Evolutionary conservation across 2,329 filamentous ascomycete species (phyloP).

Genomic region (Epichloe scottii): DNA sequence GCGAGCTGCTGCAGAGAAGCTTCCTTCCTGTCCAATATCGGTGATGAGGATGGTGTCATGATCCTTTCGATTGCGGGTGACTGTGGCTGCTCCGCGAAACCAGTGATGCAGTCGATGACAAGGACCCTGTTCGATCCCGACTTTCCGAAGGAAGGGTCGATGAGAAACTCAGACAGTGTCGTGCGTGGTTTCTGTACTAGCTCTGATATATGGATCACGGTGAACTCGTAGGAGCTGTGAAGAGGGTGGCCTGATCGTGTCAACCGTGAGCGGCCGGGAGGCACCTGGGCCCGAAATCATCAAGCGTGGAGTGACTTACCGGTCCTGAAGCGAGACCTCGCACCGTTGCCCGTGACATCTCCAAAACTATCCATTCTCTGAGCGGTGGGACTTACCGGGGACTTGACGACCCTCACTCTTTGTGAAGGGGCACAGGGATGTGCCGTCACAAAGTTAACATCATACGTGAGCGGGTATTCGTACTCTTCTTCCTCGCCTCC

Average conservation of each 20-base stretch:
- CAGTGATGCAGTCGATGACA: slow-evolving; percentile 52
- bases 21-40: slow-evolving; percentile 21
- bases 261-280: not conserved
- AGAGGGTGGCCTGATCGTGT: slow-evolving; percentile 42
- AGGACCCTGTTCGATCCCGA: slow-evolving; percentile 29
- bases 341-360: slow-evolving; percentile 29
- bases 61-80: slow-evolving; percentile 33
- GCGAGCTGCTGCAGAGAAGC: slow-evolving; percentile 31
- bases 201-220: slow-evolving; percentile 44
- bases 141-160: slow-evolving; percentile 20
- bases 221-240: slow-evolving; percentile 50
- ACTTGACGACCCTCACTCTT: slow-evolving; percentile 44
- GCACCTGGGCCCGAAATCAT: not conserved
- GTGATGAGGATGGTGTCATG: slow-evolving; percentile 15
- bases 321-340: slow-evolving; percentile 34
- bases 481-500: slow-evolving; percentile 29
- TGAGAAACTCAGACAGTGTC: slow-evolving; percentile 34
- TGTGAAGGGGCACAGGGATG: slow-evolving; percentile 50
- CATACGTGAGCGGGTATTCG: slow-evolving; percentile 37
- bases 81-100: slow-evolving; percentile 32
- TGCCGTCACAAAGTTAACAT: slow-evolving; percentile 53
- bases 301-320: slow-evolving; percentile 21
- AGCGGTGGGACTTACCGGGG: slow-evolving; percentile 46
- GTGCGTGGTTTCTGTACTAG: slow-evolving; percentile 35
- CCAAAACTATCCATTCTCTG: slow-evolving; percentile 42